Conservation (phyloP, 2,329 filamentous ascomycete species). For the Ophiostoma populinum region DNA sequence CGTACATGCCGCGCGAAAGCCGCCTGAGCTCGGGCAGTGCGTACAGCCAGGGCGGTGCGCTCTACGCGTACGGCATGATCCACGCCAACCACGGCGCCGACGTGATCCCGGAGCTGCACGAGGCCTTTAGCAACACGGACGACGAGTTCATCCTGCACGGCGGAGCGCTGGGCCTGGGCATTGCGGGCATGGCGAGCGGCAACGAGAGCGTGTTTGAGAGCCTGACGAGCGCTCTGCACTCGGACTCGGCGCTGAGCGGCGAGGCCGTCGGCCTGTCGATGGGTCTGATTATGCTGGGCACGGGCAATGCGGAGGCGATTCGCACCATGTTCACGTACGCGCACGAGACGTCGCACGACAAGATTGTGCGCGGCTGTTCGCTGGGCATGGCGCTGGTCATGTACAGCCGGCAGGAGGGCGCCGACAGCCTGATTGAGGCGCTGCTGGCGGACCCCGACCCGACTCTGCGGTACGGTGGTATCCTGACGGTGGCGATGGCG, state of each 20-base stretch:
- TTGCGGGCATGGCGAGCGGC: conserved; percentile 94
- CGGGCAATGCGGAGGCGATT: conserved; percentile 82
- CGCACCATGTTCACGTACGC: conserved; percentile 97
- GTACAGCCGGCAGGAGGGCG: conserved; percentile 88
- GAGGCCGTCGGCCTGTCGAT: conserved; percentile 92
- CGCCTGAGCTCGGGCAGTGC: conserved; percentile 66
- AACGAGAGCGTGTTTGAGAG: conserved; percentile 82
- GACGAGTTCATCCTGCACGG: conserved; percentile 96
- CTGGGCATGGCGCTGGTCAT: conserved; percentile 97
- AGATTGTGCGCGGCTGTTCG: conserved; percentile 89
- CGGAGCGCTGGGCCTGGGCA: conserved; percentile 83
- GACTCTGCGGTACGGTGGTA: conserved; percentile 86
- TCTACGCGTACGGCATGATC: conserved; percentile 90
- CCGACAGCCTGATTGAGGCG: conserved; percentile 85
- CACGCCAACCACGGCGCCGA: conserved; percentile 94
- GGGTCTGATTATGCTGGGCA: conserved; percentile 96
- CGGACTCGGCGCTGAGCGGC: conserved; percentile 89
- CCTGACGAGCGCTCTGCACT: conserved; percentile 74
- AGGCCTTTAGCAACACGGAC: conserved; percentile 56
- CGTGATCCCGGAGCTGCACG: conserved; percentile 63
- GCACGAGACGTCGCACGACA: conserved; percentile 96
- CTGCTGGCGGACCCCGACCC: conserved; percentile 88
- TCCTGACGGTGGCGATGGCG: conserved; percentile 94
- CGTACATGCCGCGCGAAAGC: conserved; percentile 71
- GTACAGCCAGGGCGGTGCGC: conserved; percentile 88